Conservation (phyloP, 306 rosid genomes). For the Fagus crenata region DNA sequence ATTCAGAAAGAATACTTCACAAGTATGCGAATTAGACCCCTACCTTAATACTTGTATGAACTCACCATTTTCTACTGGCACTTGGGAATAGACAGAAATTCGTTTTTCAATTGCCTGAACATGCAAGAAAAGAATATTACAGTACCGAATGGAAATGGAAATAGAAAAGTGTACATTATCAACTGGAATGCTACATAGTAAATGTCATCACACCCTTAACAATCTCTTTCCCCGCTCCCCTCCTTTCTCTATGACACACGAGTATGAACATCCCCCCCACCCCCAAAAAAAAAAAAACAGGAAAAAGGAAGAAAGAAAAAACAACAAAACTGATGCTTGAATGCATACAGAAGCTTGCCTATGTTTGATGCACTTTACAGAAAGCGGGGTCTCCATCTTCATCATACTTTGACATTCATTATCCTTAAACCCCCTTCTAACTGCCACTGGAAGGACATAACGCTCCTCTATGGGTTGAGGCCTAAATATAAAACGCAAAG, state of each 20-base stretch:
- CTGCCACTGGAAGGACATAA: neutral
- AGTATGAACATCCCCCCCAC: neutral
- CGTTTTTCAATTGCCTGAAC: no score
- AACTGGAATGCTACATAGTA: neutral
- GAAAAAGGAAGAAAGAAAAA: no score
- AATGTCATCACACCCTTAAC: neutral
- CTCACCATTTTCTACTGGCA: conserved; percentile 93
- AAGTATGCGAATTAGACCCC: conserved; percentile 37
- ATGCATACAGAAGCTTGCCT: neutral
- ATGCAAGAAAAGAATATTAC: no score
- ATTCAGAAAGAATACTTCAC: conserved; percentile 16
- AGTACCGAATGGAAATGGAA: no score
- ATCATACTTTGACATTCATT: neutral
- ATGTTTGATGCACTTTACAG: neutral
- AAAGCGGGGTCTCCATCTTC: neutral
- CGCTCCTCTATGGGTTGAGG: neutral
- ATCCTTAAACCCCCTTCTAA: neutral
- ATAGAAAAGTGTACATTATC: no score
- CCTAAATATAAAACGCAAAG: neutral
- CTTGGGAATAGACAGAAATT: conserved; percentile 42
- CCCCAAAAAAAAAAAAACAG: neutral
- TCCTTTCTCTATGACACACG: neutral
- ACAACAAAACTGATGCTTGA: neutral
- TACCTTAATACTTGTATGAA: conserved; percentile 92
- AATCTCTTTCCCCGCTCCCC: neutral